Evolutionary conservation across 202 grass and related monocot species (phyloP), one percentile per base, ranked within the genome.

Genomic region (Musa balbisiana): DNA sequence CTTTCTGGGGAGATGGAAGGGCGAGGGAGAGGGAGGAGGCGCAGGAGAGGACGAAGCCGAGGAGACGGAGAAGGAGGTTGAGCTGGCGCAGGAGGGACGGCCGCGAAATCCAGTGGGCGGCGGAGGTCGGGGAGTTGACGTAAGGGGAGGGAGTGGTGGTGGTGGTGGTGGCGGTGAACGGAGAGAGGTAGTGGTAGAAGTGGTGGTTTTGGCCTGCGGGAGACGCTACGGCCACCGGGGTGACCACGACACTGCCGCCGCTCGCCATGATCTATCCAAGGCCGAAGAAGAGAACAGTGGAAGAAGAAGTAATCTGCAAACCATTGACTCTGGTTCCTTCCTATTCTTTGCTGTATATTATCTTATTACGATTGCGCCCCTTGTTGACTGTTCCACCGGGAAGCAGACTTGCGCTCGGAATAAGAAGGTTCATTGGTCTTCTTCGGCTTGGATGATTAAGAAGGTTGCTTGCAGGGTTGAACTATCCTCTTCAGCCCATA

Each of bases 11-110:
- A 26, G 14, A 19, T 4, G 69, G 49, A 5, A 52, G 1, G 17
- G 69, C 69, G 51, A 72, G 69, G 49, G 69, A 52, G 49, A 72
- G n/a, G 49, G 69, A 19, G n/a, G 69, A 72, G 69, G 49, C 49
- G 50, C 53, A 72, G 69, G 49, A 72, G 69, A 72, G 69, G 69
- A 53, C 3, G 49, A 72, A 53, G 20, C 49, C 16, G 20, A 72
- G 50, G 49, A 49, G 19, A 3, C 69, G 69, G 20, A 72, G 69
- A 50, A 24, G 19, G 51, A 71, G 15, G n/a, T 27, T 53, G 3
- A 52, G n/a, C 9, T 13, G 49, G 49, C 49, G 50, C 50, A 52
- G 14, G 67, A 52, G 0, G 33, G 5, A 43, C 33, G 33, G 33
- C 33, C 69, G n/a, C 51, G 14, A 53, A 17, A 49, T 53, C 17